Conservation (phyloP, 164 flowering plant species). For the Tetracentron sinense region DNA sequence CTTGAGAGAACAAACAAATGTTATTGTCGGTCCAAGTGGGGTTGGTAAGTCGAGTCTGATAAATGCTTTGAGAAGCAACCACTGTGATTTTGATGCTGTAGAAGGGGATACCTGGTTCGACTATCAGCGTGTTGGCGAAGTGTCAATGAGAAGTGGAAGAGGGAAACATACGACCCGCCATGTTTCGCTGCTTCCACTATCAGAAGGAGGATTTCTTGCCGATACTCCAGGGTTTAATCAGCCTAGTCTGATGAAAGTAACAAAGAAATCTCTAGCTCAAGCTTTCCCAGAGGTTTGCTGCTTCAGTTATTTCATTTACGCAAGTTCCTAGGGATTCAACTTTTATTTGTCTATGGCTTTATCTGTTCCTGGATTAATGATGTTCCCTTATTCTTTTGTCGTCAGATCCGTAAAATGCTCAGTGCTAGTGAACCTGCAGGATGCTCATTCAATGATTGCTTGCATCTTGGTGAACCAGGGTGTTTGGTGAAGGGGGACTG, state of each 20-base stretch:
- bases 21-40: conserved; percentile 97
- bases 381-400: conserved; percentile 1
- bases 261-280: conserved; percentile 68
- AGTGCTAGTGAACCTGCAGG: conserved; percentile 37
- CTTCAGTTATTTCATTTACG: not conserved
- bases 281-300: conserved; percentile 86
- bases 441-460: conserved; percentile 87
- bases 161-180: conserved; percentile 96
- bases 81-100: conserved; percentile 16
- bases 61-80: conserved; percentile 72
- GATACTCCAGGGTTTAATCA: conserved; percentile 98
- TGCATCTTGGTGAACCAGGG: conserved; percentile 91
- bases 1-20: conserved; percentile 74
- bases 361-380: not conserved
- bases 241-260: conserved; percentile 88
- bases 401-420: conserved; percentile 63
- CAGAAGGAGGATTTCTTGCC: conserved; percentile 85
- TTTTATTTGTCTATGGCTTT: conserved; percentile 1
- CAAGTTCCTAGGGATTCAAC: not conserved
- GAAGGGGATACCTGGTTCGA: conserved; percentile 57
- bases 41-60: conserved; percentile 98
- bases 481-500: conserved; percentile 76
- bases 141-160: conserved; percentile 81
- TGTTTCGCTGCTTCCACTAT: conserved; percentile 83
- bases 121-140: conserved; percentile 96